These are phyloP conservation scores for Monosporozyma aquatica DNA, from an alignment of 805 yeast species.

Conservation along the genomic window DNA sequence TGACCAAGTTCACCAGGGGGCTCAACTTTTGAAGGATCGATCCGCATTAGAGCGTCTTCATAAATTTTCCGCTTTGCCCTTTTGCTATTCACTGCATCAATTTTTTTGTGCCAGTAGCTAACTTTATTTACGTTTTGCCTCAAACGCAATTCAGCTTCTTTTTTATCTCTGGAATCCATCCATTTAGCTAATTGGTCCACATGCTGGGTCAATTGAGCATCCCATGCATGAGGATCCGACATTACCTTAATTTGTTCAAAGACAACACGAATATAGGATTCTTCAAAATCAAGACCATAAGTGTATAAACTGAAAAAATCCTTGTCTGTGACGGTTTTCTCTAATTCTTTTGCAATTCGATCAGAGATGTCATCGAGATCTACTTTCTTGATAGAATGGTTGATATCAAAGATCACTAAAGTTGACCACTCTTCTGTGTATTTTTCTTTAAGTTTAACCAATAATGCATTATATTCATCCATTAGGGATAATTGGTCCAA, in stretches of 20 bases:
- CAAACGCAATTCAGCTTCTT: constrained; percentile 53
- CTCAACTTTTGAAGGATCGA: constrained; percentile 48
- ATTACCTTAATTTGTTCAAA: constrained; percentile 12
- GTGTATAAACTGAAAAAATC: constrained; percentile 63
- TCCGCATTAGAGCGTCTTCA: constrained; percentile 53
- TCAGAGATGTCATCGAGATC: constrained; percentile 32
- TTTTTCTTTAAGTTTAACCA: constrained; percentile 10
- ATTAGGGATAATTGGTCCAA: constrained; percentile 9
- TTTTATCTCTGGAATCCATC: constrained; percentile 45
- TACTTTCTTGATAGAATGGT: constrained; percentile 35
- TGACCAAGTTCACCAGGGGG: constrained; percentile 39
- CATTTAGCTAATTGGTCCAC: constrained; percentile 45
- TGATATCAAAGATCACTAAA: constrained; percentile 40
- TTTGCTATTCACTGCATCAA: constrained; percentile 38
- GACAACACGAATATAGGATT: constrained; percentile 3
- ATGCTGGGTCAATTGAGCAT: constrained; percentile 34
- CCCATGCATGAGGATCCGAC: constrained; percentile 15
- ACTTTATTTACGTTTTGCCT: constrained; percentile 55
- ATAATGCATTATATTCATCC: constrained; percentile 26
- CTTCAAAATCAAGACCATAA: constrained; percentile 47
- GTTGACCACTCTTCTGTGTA: constrained; percentile 55
- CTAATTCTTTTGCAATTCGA: constrained; percentile 36
- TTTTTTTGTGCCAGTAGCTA: constrained; percentile 60
- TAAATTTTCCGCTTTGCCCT: constrained; percentile 38
- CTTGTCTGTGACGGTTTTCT: constrained; percentile 38